Evolutionary conservation across 139 green algal species (phyloP), one percentile per base, ranked within the genome.

Genomic region (Limnomonas spitsbergensis): DNA sequence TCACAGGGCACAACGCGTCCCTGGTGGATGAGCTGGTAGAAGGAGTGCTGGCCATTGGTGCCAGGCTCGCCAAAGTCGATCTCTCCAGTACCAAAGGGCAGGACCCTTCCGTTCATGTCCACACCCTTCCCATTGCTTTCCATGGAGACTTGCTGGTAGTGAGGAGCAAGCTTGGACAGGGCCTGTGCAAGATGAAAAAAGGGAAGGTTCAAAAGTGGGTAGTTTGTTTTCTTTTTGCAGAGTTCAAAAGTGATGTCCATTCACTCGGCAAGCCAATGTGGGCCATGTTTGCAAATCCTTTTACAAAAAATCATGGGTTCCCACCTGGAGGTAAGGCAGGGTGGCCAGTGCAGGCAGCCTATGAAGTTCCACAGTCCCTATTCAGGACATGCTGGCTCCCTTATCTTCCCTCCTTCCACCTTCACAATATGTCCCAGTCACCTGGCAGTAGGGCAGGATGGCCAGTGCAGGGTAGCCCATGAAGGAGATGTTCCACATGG

Each of bases 11-110:
- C 80, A 27, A 97, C 89, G n/a, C 95, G 88, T 6, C 92, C 93
- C 87, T 97, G 93, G 85, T 98, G 94, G 82, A 98, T 97, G 71
- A 98, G 92, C 93, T 99, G 96, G 89, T 99, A 99, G 87, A 99
- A 99, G 32, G 90, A 97, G 91, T 99, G 96, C 93, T 99, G 96
- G 26, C 96, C 96, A 82, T 99, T 99, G 82, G 96, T 99, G 72
- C 96, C 96, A 1, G 96, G 96, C 93, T 99, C 96, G 32, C 96
- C 96, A 90, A 99, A 99, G 83, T 99, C 96, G 36, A 99, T 94
- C 90, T 99, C 94, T 26, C 88, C 91, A 40, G 83, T 78, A 79
- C 96, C 89, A 81, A 94, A 99, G 0, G 91, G 87, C 82, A 99
- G 89, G 24, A 78, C 82, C 27, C 77, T 85, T 61, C 96, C 96